A percentile compares a stretch with the other conserved stretches of the same genome.
These are phyloP conservation scores for Iberis pinnata DNA, from an alignment of 345 rosid species.

Conservation along the genomic window DNA sequence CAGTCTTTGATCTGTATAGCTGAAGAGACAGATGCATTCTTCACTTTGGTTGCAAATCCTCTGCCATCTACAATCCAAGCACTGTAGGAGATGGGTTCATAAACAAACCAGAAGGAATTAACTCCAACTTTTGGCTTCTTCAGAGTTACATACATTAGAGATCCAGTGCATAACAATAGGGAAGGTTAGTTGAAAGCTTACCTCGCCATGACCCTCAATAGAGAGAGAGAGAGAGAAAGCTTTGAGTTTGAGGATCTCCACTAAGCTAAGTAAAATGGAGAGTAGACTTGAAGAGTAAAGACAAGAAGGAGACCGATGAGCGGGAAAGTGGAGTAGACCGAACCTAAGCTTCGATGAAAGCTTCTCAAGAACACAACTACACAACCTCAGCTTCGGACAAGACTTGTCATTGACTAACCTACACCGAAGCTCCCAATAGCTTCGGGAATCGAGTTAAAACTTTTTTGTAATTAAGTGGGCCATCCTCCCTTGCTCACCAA, in stretches of 20 bases:
- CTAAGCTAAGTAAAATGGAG: constrained; percentile 31
- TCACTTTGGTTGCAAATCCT: constrained; percentile 70
- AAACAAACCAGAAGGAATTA: not conserved
- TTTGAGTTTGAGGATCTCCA: constrained; percentile 26
- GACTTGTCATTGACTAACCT: too few relatives aligned
- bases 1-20: constrained; percentile 48
- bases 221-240: not conserved
- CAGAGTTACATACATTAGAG: not conserved
- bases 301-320: constrained; percentile 23
- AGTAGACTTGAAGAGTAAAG: not conserved
- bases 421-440: constrained; percentile 22
- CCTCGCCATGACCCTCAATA: constrained; percentile 34
- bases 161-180: too few relatives aligned
- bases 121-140: not conserved
- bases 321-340: constrained; percentile 35
- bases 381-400: constrained; percentile 10
- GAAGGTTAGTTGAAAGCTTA: constrained; percentile 16
- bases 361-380: constrained; percentile 13
- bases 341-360: constrained; percentile 36
- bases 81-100: constrained; percentile 33
- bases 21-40: constrained; percentile 44
- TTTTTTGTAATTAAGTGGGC: constrained; percentile 27
- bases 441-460: constrained; percentile 27
- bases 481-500: constrained; percentile 45
- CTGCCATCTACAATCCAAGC: constrained; percentile 70